Evolutionary conservation across 179 eudicot species (phyloP), one percentile per base, ranked within the genome.

Genomic region (Heliamphora pulchella): DNA sequence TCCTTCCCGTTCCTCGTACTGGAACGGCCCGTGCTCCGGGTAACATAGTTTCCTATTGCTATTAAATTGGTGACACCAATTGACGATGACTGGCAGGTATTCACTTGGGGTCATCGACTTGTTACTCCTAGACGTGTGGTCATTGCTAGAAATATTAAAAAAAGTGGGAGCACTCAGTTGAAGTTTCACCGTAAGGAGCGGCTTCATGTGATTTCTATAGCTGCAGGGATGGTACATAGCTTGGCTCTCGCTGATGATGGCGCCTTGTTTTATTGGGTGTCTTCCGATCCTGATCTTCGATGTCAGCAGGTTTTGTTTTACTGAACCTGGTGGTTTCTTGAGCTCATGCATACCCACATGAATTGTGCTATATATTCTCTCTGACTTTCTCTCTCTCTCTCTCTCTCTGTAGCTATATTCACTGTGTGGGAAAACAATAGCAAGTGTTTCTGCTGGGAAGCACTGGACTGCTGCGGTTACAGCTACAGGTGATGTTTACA

Each of bases 91-190:
- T 75, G 70, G 80, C 83, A 96, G 99, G 97, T 96, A 17, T 94
- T 89, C 76, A 96, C 98, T 48, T 96, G 98, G 99, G 98, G 99
- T 74, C 99, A 96, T 84, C 91, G 95, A 77, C 95, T 96, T 81
- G 99, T 96, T 69, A 96, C 92, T 68, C 99, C 99, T 44, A 90
- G 90, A 79, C 97, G 99, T 76, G 97, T 92, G 59, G 78, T 90
- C 50, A 74, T 94, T 83, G 79, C 97, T 53, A 88, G 97, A 83
- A 90, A 88, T 81, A 78, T 91, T 77, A 94, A 89, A 86, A 96
- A 96, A 87, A 74, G 77, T 72, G 99, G 96, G 75, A 90, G 70
- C 81, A 79, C 89, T 8, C 68, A 81, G 20, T 75, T 94, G 88
- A 96, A 90, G 84, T 96, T 94, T 81, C 97, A 96, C 70, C 85